Conservation (phyloP, 345 rosid species). For the Clarkia xantiana region DNA sequence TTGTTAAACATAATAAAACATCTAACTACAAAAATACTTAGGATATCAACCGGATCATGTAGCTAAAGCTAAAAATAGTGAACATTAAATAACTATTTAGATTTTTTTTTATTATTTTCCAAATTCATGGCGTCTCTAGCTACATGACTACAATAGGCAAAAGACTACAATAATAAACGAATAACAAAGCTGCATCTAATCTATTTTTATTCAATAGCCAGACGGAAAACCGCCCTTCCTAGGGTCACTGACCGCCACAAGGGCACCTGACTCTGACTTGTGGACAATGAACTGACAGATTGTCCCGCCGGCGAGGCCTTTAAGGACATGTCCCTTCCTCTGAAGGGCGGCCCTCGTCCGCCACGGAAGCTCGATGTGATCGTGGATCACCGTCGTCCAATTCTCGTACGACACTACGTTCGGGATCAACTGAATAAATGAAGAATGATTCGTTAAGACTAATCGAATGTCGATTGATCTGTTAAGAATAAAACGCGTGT, state of each 20-base stretch:
- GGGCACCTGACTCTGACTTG: constrained; percentile 10
- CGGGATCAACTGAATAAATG: constrained; percentile 44
- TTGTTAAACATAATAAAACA: no score
- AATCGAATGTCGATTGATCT: not conserved
- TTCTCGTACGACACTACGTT: constrained; percentile 33
- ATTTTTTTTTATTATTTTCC: no score
- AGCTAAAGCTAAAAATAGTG: no score
- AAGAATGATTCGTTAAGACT: not conserved
- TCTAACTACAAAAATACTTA: no score
- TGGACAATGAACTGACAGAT: constrained; percentile 35
- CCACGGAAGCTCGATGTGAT: constrained; percentile 35
- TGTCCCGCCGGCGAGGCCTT: constrained; percentile 23
- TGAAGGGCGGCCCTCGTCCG: constrained; percentile 22
- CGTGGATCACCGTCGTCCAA: constrained; percentile 33
- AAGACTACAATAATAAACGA: not conserved
- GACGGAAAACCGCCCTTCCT: constrained; percentile 60
- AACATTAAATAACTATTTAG: no score
- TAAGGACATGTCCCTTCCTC: constrained; percentile 37
- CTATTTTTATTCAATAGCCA: constrained; percentile 37
- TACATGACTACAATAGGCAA: no score
- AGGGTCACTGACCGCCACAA: constrained; percentile 51
- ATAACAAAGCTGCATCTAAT: not conserved
- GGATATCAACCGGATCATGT: no score
- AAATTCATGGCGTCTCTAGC: no score
- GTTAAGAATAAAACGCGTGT: no score